phyloP scores from a whole-genome alignment of 73 alveolate species.

The Tetrahymena thermophila region DNA sequence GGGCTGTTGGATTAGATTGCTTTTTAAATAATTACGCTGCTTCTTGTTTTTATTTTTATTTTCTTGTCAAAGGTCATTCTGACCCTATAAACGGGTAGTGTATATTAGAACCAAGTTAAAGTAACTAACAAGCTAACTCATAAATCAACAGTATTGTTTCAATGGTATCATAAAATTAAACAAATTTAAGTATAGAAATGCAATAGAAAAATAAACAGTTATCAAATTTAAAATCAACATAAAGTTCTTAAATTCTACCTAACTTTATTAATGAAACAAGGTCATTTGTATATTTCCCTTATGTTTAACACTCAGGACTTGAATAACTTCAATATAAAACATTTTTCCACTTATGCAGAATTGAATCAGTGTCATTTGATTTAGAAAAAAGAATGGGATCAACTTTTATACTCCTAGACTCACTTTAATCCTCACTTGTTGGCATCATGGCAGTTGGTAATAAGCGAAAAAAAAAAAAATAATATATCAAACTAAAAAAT shows the following conservation, averaged over 20 bases:
- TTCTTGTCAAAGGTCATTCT: slow-evolving; percentile 65
- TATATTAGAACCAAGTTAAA: slow-evolving; percentile 2
- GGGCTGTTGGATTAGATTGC: slow-evolving; percentile 77
- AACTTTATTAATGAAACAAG: slow-evolving; percentile 21
- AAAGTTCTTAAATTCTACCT: not conserved
- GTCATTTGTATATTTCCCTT: slow-evolving; percentile 54
- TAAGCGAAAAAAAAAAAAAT: too few species aligned
- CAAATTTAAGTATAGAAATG: not conserved
- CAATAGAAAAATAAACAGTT: not conserved
- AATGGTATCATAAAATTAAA: not conserved
- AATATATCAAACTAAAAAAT: too few species aligned
- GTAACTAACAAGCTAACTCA: not conserved
- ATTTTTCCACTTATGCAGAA: slow-evolving; percentile 75
- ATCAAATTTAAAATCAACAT: not conserved
- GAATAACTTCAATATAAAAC: slow-evolving; percentile 62
- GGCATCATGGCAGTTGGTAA: slow-evolving; percentile 65
- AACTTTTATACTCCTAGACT: slow-evolving; percentile 59
- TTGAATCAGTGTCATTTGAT: slow-evolving; percentile 71
- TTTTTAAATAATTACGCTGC: slow-evolving; percentile 54
- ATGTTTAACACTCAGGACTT: slow-evolving; percentile 69
- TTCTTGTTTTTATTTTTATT: slow-evolving; percentile 62
- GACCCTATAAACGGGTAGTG: slow-evolving; percentile 67
- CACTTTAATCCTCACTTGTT: slow-evolving; percentile 56
- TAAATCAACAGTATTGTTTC: not conserved
- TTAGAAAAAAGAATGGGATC: slow-evolving; percentile 61